phyloP scores from a whole-genome alignment of 2,329 filamentous ascomycete genomes.

The Calonectria pteridis region DNA sequence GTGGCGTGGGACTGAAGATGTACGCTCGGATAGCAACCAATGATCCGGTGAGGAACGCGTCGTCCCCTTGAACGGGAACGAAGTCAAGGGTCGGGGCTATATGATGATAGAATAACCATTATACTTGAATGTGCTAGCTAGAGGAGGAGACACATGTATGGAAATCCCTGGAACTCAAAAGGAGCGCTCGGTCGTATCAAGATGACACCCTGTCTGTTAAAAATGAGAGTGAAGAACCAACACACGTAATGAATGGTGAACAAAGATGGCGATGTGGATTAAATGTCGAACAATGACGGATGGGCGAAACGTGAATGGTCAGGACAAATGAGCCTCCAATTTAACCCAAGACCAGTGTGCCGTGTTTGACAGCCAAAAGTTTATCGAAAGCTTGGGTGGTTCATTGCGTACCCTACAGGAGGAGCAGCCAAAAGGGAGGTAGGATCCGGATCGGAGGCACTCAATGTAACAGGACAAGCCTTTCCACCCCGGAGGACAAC shows the following conservation, averaged over 20 bases:
- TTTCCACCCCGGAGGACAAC: not conserved
- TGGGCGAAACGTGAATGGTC: conserved; percentile 5
- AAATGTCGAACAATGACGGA: not conserved
- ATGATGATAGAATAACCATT: not conserved
- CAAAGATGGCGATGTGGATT: not conserved
- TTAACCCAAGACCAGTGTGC: not conserved
- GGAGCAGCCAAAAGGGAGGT: not conserved
- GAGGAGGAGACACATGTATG: not conserved
- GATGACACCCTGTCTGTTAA: conserved; percentile 11
- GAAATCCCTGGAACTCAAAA: not conserved
- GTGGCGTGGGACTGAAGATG: not conserved
- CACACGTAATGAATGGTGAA: not conserved
- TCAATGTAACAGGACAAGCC: not conserved
- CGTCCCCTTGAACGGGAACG: not conserved
- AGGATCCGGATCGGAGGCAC: conserved; percentile 8
- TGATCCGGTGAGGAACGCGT: not conserved
- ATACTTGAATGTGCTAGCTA: not conserved
- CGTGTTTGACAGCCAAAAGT: not conserved
- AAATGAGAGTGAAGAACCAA: not conserved
- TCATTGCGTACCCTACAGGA: not conserved
- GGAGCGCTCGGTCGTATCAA: conserved; percentile 10
- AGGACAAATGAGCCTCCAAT: conserved; percentile 20
- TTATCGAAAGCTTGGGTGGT: not conserved
- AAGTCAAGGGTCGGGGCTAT: not conserved
- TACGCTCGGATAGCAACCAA: not conserved